Conservation (phyloP, 306 rosid species). For the cucumber (Cucumis sativus) region DNA sequence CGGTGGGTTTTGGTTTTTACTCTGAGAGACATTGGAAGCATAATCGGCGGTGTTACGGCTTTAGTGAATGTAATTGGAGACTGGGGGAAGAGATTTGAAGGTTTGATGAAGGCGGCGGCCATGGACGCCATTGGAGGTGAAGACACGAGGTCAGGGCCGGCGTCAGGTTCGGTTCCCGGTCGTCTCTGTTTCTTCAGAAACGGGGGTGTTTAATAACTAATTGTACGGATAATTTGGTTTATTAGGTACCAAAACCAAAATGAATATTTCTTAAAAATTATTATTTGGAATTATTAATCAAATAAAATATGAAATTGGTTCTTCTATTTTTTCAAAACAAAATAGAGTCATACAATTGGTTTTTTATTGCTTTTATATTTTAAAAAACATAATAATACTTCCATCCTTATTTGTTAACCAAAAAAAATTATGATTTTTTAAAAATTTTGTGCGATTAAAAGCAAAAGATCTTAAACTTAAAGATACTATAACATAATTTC, state of each 20-base stretch:
- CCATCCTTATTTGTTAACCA: neutral
- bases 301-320: too few relatives aligned
- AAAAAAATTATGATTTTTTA: neutral
- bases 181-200: neutral
- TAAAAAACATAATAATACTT: too few relatives aligned
- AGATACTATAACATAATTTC: neutral
- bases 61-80: slow-evolving; percentile 20
- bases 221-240: neutral
- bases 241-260: neutral
- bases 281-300: neutral
- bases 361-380: too few relatives aligned
- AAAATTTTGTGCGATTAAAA: neutral
- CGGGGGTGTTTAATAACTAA: neutral
- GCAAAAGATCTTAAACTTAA: neutral
- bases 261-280: neutral
- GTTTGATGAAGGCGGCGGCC: slow-evolving; percentile 42
- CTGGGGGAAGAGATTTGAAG: slow-evolving; percentile 23
- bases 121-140: slow-evolving; percentile 76
- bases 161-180: neutral
- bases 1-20: neutral
- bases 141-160: neutral
- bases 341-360: too few relatives aligned
- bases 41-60: slow-evolving; percentile 25
- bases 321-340: too few relatives aligned
- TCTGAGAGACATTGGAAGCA: neutral